Evolutionary conservation across 2,329 filamentous ascomycete genomes (phyloP).

Genomic region (Phaeoacremonium minimum): DNA sequence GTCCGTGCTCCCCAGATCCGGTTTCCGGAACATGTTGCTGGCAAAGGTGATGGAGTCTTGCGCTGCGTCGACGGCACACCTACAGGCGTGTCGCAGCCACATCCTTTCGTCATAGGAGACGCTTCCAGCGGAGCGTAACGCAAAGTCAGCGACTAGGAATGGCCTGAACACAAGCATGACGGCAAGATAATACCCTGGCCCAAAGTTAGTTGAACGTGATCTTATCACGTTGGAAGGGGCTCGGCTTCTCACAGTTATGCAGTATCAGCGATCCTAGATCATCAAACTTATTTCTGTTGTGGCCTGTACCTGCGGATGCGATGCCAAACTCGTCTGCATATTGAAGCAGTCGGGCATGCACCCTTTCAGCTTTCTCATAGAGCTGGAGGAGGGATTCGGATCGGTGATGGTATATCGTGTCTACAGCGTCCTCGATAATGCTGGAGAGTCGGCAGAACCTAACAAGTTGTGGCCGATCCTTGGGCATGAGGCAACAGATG

Average conservation of each 20-base stretch:
- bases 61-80: slow-evolving; percentile 20
- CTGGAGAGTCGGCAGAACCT: slow-evolving; percentile 13
- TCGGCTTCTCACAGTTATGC: slow-evolving; percentile 9
- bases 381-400: slow-evolving; percentile 18
- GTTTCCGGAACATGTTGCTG: slow-evolving; percentile 4
- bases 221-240: slow-evolving; percentile 10
- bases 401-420: slow-evolving; percentile 17
- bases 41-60: slow-evolving; percentile 17
- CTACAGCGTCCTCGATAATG: slow-evolving; percentile 11
- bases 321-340: slow-evolving; percentile 14
- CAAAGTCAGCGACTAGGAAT: slow-evolving; percentile 18
- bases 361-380: slow-evolving; percentile 15
- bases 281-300: slow-evolving; percentile 1
- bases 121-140: slow-evolving; percentile 7
- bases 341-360: slow-evolving; percentile 15
- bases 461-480: slow-evolving; percentile 12
- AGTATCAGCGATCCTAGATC: slow-evolving; percentile 9
- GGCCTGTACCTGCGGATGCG: slow-evolving; percentile 7
- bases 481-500: slow-evolving; percentile 17
- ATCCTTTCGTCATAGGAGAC: slow-evolving; percentile 8
- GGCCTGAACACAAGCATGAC: slow-evolving; percentile 17
- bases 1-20: slow-evolving; percentile 6
- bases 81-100: slow-evolving; percentile 22
- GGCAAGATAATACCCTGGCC: slow-evolving; percentile 7
- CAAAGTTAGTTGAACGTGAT: slow-evolving; percentile 6